Conservation (phyloP, 1,284 basidiomycete genomes). For the Meripilus lineatus region DNA sequence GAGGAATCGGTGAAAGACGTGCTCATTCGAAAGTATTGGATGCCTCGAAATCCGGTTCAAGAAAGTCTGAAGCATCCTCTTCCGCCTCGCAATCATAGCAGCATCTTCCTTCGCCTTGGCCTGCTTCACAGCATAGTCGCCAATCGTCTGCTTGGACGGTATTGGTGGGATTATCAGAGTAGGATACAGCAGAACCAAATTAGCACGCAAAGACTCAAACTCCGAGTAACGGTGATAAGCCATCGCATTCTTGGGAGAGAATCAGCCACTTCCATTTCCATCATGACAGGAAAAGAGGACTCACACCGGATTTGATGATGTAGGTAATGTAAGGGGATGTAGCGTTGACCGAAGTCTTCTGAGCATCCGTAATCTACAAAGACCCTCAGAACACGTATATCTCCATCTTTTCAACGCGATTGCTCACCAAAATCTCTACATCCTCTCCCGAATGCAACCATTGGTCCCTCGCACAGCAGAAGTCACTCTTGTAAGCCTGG, state of each 20-base stretch:
- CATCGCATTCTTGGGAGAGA: conserved; percentile 59
- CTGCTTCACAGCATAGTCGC: conserved; percentile 97
- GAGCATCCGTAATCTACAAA: conserved; percentile 83
- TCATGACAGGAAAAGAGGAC: conserved; percentile 23
- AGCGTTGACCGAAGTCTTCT: conserved; percentile 88
- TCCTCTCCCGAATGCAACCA: conserved; percentile 79
- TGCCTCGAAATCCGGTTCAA: conserved; percentile 86
- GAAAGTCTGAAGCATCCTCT: conserved; percentile 95
- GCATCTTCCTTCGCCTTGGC: conserved; percentile 96
- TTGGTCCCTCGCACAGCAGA: conserved; percentile 69
- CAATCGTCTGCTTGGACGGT: conserved; percentile 92
- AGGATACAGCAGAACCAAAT: conserved; percentile 86
- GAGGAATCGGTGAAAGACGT: conserved; percentile 93
- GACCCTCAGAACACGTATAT: too few relatives aligned
- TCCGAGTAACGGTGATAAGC: conserved; percentile 94
- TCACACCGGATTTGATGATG: conserved; percentile 86
- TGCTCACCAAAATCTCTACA: conserved; percentile 66
- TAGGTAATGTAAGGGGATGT: conserved; percentile 92
- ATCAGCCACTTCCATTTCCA: conserved; percentile 5
- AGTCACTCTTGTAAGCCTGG: conserved; percentile 61
- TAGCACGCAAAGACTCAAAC: conserved; percentile 89
- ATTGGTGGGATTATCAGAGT: conserved; percentile 98
- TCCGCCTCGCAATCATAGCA: conserved; percentile 86
- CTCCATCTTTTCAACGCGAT: background rate
- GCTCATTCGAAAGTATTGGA: conserved; percentile 90